Evolutionary conservation across 169 alveolate species (phyloP), one percentile per base, ranked within the genome.

Genomic region (Eimeria zaria): DNA sequence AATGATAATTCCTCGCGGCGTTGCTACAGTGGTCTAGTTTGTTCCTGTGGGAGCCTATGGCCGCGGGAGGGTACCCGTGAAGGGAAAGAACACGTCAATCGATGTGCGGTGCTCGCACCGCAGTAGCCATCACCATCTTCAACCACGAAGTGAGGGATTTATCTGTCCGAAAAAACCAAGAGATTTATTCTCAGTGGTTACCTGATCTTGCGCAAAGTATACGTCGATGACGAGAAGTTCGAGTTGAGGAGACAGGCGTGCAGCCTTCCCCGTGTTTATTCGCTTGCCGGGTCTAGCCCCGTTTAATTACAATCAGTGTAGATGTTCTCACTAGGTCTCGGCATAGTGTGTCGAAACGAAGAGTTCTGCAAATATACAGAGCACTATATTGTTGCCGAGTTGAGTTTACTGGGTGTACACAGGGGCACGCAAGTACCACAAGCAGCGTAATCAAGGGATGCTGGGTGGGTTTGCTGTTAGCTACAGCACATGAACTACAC

Each of bases 111-210:
- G n/a, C 48, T 48, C 53, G 88, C 62, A 46, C 30, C 30, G 44
- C 46, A 78, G 48, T n/a, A 46, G 64, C 46, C 11, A n/a, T 9
- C 39, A 46, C 27, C 67, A 27, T 78, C 39, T 46, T 51, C 88
- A n/a, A 48, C 48, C 88, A 78, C 64, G 88, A 46, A 78, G 30
- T 39, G 64, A 11, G 88, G 88, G 67, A 46, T 78, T 27, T 27
- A 44, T 11, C 30, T 9, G n/a, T 78, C 44, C 18, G 39, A 27
- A 51, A 48, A 24, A 20, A 30, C 16, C 4, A 73, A 18, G 2
- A 39, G 1, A 20, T 39, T 73, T 18, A 8, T 73, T 48, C 64
- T 14, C 67, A 44, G 88, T n/a, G 36, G 58, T 16, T 12, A 18
- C 85, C 39, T 11, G 85, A 39, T 74, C 41, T 20, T 39, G 16